phyloP scores from a whole-genome alignment of 306 rosid species.

The Datisca glomerata region DNA sequence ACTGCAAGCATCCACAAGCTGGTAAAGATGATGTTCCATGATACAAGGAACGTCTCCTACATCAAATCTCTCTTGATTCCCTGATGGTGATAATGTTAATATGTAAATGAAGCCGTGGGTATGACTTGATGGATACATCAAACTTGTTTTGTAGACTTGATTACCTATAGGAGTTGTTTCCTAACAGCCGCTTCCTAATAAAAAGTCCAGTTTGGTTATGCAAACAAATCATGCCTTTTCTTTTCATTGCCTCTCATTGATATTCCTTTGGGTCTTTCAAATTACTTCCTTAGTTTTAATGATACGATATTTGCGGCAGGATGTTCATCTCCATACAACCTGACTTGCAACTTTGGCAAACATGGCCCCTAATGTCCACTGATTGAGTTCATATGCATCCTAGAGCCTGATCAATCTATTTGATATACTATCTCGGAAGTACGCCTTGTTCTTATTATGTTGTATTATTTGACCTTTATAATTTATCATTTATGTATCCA shows the following conservation, averaged over 20 bases:
- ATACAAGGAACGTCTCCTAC: slow-evolving; percentile 97
- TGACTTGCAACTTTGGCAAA: slow-evolving; percentile 95
- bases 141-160: no score
- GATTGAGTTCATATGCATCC: slow-evolving; percentile 87
- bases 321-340: slow-evolving; percentile 97
- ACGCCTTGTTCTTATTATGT: slow-evolving; percentile 17
- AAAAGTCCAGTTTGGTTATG: no score
- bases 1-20: slow-evolving; percentile 95
- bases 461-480: not conserved
- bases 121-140: slow-evolving; percentile 23
- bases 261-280: not conserved
- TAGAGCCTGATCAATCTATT: slow-evolving; percentile 97
- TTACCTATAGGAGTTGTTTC: no score
- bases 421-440: slow-evolving; percentile 94
- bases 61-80: slow-evolving; percentile 93
- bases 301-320: slow-evolving; percentile 27
- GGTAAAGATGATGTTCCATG: slow-evolving; percentile 72
- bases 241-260: not conserved
- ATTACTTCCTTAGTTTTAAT: not conserved
- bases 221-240: no score
- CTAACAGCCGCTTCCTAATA: no score
- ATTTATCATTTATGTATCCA: slow-evolving; percentile 8
- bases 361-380: slow-evolving; percentile 97
- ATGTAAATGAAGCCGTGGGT: slow-evolving; percentile 94
- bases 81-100: slow-evolving; percentile 86